Evolutionary conservation across 140 eudicot species (phyloP).

Genomic region (Ambrosia hybrid): DNA sequence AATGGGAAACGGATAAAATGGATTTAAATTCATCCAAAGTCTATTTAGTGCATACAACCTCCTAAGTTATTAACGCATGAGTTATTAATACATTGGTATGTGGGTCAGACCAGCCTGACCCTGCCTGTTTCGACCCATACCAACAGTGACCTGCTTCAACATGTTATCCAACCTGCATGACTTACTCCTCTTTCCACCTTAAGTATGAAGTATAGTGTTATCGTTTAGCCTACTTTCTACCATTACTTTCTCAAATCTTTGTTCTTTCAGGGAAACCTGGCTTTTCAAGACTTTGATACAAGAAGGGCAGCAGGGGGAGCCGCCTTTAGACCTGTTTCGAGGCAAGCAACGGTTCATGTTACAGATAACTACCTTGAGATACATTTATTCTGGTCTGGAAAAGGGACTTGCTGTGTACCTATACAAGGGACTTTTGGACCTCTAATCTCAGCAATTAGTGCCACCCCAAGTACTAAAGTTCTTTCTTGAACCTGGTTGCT

Average conservation of each 20-base stretch:
- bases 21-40: too few species aligned
- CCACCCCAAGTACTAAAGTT: slow-evolving; percentile 50
- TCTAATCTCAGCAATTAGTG: slow-evolving; percentile 69
- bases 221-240: too few species aligned
- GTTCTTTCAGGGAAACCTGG: slow-evolving; percentile 43
- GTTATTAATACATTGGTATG: too few species aligned
- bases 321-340: slow-evolving; percentile 45
- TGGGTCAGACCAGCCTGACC: too few species aligned
- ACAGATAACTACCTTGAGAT: slow-evolving; percentile 60
- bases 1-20: too few species aligned
- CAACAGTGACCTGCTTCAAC: too few species aligned
- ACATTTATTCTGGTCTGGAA: slow-evolving; percentile 76
- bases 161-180: too few species aligned
- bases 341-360: slow-evolving; percentile 39
- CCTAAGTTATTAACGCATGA: too few species aligned
- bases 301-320: slow-evolving; percentile 48
- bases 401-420: slow-evolving; percentile 79
- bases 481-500: not conserved
- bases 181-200: too few species aligned
- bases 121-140: too few species aligned
- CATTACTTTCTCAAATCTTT: not conserved
- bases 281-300: not conserved
- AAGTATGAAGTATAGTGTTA: too few species aligned
- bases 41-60: too few species aligned
- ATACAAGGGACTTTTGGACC: slow-evolving; percentile 61